Conservation (phyloP, 2,329 filamentous ascomycete species). For the Colletotrichum agaves region DNA sequence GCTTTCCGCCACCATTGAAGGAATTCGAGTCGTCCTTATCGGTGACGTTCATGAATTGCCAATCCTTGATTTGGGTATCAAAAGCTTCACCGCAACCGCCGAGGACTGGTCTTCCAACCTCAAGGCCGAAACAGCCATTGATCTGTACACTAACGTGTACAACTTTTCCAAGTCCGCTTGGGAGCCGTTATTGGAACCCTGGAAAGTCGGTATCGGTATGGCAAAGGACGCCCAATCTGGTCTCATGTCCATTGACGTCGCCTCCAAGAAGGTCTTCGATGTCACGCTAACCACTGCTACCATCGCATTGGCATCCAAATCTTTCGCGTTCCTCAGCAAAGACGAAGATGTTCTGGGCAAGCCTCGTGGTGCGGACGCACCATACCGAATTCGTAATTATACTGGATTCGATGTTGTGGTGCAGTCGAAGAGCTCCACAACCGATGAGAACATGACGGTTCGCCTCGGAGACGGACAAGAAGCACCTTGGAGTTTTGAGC, state of each 20-base stretch:
- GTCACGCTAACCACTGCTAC: constrained; percentile 92
- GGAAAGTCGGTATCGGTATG: constrained; percentile 93
- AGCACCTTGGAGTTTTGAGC: constrained; percentile 94
- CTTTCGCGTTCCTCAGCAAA: constrained; percentile 86
- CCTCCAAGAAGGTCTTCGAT: constrained; percentile 91
- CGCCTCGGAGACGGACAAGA: constrained; percentile 91
- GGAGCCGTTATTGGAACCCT: constrained; percentile 96
- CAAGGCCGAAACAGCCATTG: constrained; percentile 88
- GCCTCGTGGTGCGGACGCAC: constrained; percentile 88
- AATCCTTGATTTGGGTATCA: constrained; percentile 92
- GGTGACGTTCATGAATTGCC: constrained; percentile 96
- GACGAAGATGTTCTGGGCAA: constrained; percentile 95
- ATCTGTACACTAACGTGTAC: constrained; percentile 96
- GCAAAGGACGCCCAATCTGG: constrained; percentile 81
- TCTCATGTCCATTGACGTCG: constrained; percentile 82
- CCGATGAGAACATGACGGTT: constrained; percentile 76
- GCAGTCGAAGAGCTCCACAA: constrained; percentile 77
- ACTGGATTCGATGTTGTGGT: constrained; percentile 92
- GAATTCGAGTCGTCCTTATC: constrained; percentile 91
- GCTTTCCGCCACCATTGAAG: constrained; percentile 85
- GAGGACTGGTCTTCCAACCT: constrained; percentile 92
- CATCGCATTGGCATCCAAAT: constrained; percentile 93
- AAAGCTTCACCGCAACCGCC: constrained; percentile 85
- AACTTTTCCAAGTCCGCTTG: constrained; percentile 99
- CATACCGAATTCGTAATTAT: constrained; percentile 93